Percentiles rank a stretch among this genome's conserved stretches.
phyloP scores from a whole-genome alignment of 257 asterid species.

The Solanum sitiens region DNA sequence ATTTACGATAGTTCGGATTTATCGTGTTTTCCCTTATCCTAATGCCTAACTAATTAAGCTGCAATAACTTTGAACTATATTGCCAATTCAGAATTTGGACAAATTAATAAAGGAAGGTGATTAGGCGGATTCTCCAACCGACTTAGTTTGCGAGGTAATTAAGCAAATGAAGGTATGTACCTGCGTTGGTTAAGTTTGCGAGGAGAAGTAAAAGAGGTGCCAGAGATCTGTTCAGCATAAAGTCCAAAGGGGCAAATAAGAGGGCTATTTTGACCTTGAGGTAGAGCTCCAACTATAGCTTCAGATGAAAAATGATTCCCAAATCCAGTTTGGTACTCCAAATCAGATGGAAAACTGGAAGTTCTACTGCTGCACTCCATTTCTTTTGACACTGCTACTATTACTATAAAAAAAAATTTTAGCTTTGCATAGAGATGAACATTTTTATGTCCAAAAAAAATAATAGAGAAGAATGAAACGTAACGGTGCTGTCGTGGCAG shows the following conservation, averaged over 20 bases:
- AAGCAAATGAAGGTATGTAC: not conserved
- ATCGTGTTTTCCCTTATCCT: no score
- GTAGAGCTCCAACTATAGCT: slow-evolving; percentile 81
- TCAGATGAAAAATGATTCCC: slow-evolving; percentile 81
- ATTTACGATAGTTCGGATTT: no score
- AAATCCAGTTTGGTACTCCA: slow-evolving; percentile 68
- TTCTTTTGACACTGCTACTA: not conserved
- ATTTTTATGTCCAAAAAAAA: not conserved
- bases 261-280: slow-evolving; percentile 79
- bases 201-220: slow-evolving; percentile 94
- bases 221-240: slow-evolving; percentile 96
- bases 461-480: not conserved
- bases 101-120: not conserved
- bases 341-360: slow-evolving; percentile 2
- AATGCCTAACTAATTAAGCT: not conserved
- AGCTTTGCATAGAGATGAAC: not conserved
- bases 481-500: not conserved
- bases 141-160: not conserved
- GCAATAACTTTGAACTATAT: not conserved
- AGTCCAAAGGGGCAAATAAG: slow-evolving; percentile 77
- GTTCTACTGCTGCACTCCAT: slow-evolving; percentile 15
- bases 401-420: not conserved
- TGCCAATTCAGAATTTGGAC: not conserved
- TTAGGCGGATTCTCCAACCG: not conserved
- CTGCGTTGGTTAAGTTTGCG: slow-evolving; percentile 86